phyloP scores from a whole-genome alignment of 805 yeast species.

The Nematodospora valgi region DNA sequence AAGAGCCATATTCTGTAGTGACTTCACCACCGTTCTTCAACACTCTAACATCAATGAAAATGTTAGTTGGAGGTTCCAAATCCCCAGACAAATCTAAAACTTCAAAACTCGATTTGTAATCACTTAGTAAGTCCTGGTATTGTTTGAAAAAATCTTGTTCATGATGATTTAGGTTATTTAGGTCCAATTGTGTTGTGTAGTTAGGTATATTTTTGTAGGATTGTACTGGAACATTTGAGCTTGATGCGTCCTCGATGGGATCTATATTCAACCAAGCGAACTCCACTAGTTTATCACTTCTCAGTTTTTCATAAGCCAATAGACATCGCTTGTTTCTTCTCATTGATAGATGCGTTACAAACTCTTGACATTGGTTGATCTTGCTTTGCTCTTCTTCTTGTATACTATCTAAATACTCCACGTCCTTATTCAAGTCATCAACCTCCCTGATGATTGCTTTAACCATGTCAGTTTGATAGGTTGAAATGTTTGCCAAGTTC shows the following conservation, averaged over 20 bases:
- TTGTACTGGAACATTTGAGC: slow-evolving; percentile 11
- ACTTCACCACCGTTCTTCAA: slow-evolving; percentile 94
- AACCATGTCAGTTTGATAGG: slow-evolving; percentile 69
- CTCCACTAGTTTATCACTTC: slow-evolving; percentile 66
- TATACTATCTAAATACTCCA: slow-evolving; percentile 38
- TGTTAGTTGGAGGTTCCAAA: slow-evolving; percentile 86
- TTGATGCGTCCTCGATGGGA: slow-evolving; percentile 25
- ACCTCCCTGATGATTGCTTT: slow-evolving; percentile 71
- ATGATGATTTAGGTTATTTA: slow-evolving; percentile 61
- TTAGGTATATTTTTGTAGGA: slow-evolving; percentile 8
- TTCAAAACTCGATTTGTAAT: slow-evolving; percentile 72
- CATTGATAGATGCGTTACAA: slow-evolving; percentile 72
- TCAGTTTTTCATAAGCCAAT: slow-evolving; percentile 71
- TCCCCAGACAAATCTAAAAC: slow-evolving; percentile 87
- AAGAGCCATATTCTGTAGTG: slow-evolving; percentile 95
- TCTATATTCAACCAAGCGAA: slow-evolving; percentile 70
- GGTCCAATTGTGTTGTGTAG: slow-evolving; percentile 25
- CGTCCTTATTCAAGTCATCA: slow-evolving; percentile 55
- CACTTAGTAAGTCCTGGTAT: slow-evolving; percentile 68
- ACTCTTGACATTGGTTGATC: slow-evolving; percentile 58
- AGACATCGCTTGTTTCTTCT: slow-evolving; percentile 87
- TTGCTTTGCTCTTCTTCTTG: slow-evolving; percentile 35
- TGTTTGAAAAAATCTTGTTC: slow-evolving; percentile 77
- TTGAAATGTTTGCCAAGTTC: slow-evolving; percentile 61
- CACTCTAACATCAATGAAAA: slow-evolving; percentile 92